Evolutionary conservation across 768 basidiomycete genomes (phyloP), one percentile per base, ranked within the genome.

Genomic region (Serendipita indica): DNA sequence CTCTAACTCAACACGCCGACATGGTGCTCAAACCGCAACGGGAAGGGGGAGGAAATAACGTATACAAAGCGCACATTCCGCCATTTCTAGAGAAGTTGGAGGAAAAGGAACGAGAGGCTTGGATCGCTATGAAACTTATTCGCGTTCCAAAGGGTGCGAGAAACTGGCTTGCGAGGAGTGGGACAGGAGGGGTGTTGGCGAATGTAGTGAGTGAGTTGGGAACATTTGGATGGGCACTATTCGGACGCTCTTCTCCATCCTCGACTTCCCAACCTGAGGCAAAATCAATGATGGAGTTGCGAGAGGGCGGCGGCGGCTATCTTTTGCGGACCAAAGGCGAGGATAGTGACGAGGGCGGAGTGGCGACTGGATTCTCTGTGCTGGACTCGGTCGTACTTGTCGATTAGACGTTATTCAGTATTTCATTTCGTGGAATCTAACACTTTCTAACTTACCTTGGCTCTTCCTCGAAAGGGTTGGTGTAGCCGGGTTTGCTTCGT

Each of bases 11-110:
- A 13, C 75, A 82, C 0, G 67, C 71, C 3, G 72, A 75, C 3
- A 79, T 91, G 27, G 94, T 98, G 1, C 77, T 99, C 49, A 99
- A 99, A 69, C 94, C 94, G 0, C 94, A 98, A 68, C 78, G 93
- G n/a, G 94, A 99, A 73, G 94, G 94, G 1, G 94, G 94, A 0
- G 94, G 94, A 5, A 96, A 97, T 65, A 99, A 99, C 65, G 78
- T 98, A 25, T 98, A 97, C 71, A 86, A 86, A 61, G 73, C 73
- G 2, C 81, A 82, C 49, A 94, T 97, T 52, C 88, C 87, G 0
- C 62, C 73, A 0, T 91, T 90, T 70, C 72, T 99, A 2, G 79
- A 83, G 13, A 65, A 65, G 3, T 73, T 97, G 2, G 77, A 78
- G 0, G 68, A 65, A 1, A 66, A 73, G 57, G 86, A 88, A 65